These are phyloP conservation scores for Oemleria cerasiformis DNA, from an alignment of 306 rosid species.

Conservation along the genomic window DNA sequence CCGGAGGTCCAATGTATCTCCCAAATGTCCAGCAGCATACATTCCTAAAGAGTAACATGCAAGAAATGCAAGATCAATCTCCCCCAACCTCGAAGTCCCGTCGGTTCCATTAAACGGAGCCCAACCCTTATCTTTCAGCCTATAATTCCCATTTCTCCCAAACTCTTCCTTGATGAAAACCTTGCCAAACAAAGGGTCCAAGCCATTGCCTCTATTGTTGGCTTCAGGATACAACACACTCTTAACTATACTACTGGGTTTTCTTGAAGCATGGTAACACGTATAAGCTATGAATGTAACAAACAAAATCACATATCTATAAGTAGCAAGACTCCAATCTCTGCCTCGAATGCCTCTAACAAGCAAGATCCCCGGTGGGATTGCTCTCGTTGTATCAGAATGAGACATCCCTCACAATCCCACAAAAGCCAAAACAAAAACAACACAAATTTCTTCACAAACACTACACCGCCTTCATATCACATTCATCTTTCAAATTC, in stretches of 20 bases:
- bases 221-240: constrained; percentile 59
- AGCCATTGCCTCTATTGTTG: constrained; percentile 2
- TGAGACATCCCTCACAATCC: constrained; percentile 18
- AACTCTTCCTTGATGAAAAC: constrained; percentile 24
- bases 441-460: not conserved
- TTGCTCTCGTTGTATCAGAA: constrained; percentile 30
- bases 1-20: constrained; percentile 61
- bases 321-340: constrained; percentile 48
- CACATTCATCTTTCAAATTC: constrained; percentile 4
- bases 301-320: constrained; percentile 55
- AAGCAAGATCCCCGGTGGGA: constrained; percentile 64
- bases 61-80: constrained; percentile 68
- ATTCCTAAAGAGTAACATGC: constrained; percentile 67
- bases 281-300: constrained; percentile 68
- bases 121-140: constrained; percentile 41
- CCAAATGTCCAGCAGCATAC: constrained; percentile 77
- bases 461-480: constrained; percentile 1
- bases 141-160: not conserved
- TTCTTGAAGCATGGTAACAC: constrained; percentile 79
- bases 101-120: constrained; percentile 57
- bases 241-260: constrained; percentile 65
- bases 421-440: not conserved
- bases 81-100: constrained; percentile 66
- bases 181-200: constrained; percentile 37
- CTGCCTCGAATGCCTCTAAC: constrained; percentile 40